Base-by-base conservation (phyloP, 75 land plant genomes). In the Selaginella tamariscina region DNA sequence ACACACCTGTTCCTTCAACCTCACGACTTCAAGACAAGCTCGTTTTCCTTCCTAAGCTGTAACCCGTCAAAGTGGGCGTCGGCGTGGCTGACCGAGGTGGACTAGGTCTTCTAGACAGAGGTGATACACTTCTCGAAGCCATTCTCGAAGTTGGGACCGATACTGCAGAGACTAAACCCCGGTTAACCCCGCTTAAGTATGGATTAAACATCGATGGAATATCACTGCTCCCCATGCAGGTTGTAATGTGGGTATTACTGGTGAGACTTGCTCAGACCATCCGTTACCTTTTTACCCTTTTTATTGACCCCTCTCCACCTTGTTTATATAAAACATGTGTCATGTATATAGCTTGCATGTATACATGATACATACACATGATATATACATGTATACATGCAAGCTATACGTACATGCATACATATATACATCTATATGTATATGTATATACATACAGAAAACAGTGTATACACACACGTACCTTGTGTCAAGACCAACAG, bases 101-200 rank as follows among this genome's bases (percentile, higher is more conserved):
- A 69, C 87, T 82, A 13, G 91, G 78, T 70, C 73, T 80, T 66
- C 80, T 71, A 24, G 85, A 82, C 23, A 79, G 79, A 9, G 87
- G 87, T 55, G 87, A 85, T 57, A 84, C 72, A 70, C 84, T 79
- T 63, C 85, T 59, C 64, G 87, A 85, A 13, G 72, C 74, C 32
- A 77, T 74, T 73, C 85, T 75, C 49, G 88, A 85, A 30, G 66
- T 77, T 29, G 88, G 86, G 73, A 85, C 77, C 29, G 88, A 85
- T 39, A 78, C 82, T 65, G 86, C 77, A 33, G 74, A 72, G 18
- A 27, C 26, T 15, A 39, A 39, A 39, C 11, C 11, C 15, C 49
- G 5, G 72, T 80, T 1, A 81, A 68, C 55, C 68, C 77, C 68
- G 62, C 74, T 72, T 49, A 27, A 54, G 24, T 67, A 64, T 1